Base-by-base conservation (phyloP, 805 yeast genomes). In the Barnettozyma californica region DNA sequence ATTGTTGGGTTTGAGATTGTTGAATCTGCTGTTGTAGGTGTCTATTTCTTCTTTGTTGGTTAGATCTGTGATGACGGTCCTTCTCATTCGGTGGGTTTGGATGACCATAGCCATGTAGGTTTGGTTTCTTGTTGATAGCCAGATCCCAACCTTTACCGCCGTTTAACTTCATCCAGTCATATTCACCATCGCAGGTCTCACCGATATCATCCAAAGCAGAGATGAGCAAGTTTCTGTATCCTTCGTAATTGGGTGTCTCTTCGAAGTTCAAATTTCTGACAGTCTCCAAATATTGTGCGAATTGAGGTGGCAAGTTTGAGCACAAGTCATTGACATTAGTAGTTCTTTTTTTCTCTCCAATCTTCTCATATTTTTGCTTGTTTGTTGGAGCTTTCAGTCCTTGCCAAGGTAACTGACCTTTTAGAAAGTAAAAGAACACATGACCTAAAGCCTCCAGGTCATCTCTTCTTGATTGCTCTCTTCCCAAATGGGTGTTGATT, bases 381-480 rank as follows among this genome's bases (percentile, higher is more conserved):
- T 86, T 86, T n/a, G 88, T 85, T 50, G 89, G 89, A 1, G 92
- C 94, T 66, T 85, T 86, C 51, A 86, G 69, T n/a, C 95, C 95
- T 68, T 86, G 95, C 95, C 95, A 86, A 41, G 95, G 95, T 62
- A 86, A 73, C 53, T 81, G 84, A 26, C 95, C 94, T 61, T 87
- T 76, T 48, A 85, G 66, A 59, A 86, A 86, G 65, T 86, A 86
- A 62, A 86, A 79, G 61, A 86, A 86, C 0, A 86, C 94, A 67
- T 86, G 94, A 16, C 92, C 94, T 57, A 86, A 68, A 9, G 87
- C 80, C 67, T 86, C 95, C 59, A 86, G 73, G 65, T 86, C 95
- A 63, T 86, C 95, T 66, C 95, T 70, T 68, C 95, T 76, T 58
- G 84, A 81, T 63, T 86, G 95, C 62, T 86, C 95, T 59, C 91